Evolutionary conservation across 169 alveolate species (phyloP).

Genomic region (Cryptosporidium sp.): DNA sequence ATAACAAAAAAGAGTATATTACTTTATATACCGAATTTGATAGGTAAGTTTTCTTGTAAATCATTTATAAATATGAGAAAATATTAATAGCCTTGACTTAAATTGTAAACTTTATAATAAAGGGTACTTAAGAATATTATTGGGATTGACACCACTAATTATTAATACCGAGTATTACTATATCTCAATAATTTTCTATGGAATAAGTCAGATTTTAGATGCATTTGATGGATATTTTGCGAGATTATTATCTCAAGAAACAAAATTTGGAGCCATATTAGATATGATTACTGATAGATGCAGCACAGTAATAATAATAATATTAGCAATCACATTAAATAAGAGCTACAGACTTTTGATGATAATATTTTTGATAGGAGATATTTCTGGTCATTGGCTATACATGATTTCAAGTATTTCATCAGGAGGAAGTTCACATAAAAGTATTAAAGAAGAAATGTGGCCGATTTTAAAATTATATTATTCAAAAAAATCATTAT

Average conservation of each 20-base stretch:
- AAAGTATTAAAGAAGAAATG: slow-evolving; percentile 15
- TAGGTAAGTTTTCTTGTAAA: slow-evolving; percentile 31
- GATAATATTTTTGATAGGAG: slow-evolving; percentile 14
- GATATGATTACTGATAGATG: slow-evolving; percentile 74
- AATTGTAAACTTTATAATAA: neutral
- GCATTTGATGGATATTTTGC: slow-evolving; percentile 71
- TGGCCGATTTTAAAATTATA: slow-evolving; percentile 42
- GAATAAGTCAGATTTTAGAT: slow-evolving; percentile 60
- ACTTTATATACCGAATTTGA: slow-evolving; percentile 28
- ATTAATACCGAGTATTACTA: slow-evolving; percentile 16
- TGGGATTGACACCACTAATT: slow-evolving; percentile 48
- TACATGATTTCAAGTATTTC: slow-evolving; percentile 55
- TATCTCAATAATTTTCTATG: slow-evolving; percentile 12
- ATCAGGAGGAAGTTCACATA: slow-evolving; percentile 27
- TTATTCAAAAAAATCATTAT: slow-evolving; percentile 30
- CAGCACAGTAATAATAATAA: slow-evolving; percentile 41
- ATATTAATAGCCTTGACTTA: neutral
- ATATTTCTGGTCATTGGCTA: slow-evolving; percentile 64
- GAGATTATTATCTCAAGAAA: slow-evolving; percentile 39
- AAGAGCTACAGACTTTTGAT: neutral
- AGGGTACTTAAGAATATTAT: slow-evolving; percentile 50
- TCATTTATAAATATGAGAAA: neutral
- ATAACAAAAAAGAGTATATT: slow-evolving; percentile 7
- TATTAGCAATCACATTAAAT: slow-evolving; percentile 10
- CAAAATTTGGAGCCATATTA: slow-evolving; percentile 67